A percentile compares a stretch with the other conserved stretches of the same genome.
These are phyloP conservation scores for Cryphonectria parasitica DNA, from an alignment of 2,329 filamentous ascomycete species.

Conservation along the genomic window DNA sequence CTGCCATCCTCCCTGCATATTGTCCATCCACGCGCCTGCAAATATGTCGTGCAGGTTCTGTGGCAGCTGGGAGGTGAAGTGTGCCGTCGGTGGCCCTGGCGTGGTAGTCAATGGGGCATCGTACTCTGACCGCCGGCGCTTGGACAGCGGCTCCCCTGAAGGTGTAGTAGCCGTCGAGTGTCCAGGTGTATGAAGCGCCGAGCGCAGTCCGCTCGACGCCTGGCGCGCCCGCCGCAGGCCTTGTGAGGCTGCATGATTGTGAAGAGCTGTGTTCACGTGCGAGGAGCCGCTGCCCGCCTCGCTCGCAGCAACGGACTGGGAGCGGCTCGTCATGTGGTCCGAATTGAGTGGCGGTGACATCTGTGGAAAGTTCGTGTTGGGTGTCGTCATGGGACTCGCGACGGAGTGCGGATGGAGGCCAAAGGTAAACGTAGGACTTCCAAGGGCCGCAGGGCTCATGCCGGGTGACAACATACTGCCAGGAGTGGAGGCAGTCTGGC, in stretches of 20 bases:
- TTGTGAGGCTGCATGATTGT: neutral
- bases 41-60: slow-evolving; percentile 21
- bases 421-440: neutral
- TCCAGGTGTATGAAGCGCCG: neutral
- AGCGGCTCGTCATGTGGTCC: neutral
- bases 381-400: neutral
- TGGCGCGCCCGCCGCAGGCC: neutral
- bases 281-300: neutral
- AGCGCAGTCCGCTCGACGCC: neutral
- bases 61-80: slow-evolving; percentile 19
- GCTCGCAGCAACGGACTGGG: slow-evolving; percentile 2
- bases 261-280: neutral
- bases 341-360: neutral
- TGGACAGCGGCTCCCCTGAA: neutral
- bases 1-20: neutral
- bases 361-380: neutral
- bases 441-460: neutral
- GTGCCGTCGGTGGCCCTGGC: neutral
- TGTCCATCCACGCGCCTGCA: neutral
- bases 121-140: slow-evolving; percentile 12
- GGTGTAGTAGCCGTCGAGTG: neutral
- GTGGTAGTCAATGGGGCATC: neutral
- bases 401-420: neutral
- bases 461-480: neutral
- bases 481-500: neutral